These are phyloP conservation scores for Phaseolus lunatus DNA, from an alignment of 306 rosid genomes.

Conservation along the genomic window DNA sequence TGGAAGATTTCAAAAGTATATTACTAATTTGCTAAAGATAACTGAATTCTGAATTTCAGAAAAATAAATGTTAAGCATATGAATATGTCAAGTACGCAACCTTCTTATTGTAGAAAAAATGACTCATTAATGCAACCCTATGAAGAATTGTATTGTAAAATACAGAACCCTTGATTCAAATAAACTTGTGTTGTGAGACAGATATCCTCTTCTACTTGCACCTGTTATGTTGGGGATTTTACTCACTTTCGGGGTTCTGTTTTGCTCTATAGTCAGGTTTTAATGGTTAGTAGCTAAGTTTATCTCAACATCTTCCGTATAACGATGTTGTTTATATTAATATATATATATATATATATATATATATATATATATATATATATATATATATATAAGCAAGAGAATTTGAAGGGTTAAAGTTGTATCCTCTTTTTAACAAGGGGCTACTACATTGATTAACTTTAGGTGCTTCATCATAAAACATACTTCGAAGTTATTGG, in stretches of 20 bases:
- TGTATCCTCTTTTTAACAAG: background rate
- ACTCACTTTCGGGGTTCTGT: background rate
- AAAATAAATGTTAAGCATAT: background rate
- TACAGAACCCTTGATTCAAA: background rate
- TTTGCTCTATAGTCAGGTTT: background rate
- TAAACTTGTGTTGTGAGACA: background rate
- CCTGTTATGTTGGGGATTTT: background rate
- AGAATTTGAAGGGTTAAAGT: slow-evolving; percentile 2
- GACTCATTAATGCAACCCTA: slow-evolving; percentile 1
- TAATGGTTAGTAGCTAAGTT: background rate
- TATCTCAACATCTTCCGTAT: slow-evolving; percentile 7
- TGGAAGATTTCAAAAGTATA: background rate
- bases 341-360: background rate
- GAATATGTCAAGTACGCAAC: background rate
- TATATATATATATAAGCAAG: slow-evolving; percentile 1
- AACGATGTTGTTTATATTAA: background rate
- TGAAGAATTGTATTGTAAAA: background rate
- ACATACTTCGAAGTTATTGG: slow-evolving; percentile 4
- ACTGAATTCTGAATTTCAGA: background rate
- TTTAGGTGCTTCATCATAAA: slow-evolving; percentile 5
- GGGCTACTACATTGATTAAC: background rate
- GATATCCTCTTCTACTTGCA: slow-evolving; percentile 18
- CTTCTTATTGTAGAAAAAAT: background rate
- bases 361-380: background rate
- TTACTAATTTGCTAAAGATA: background rate